Evolutionary conservation across 2,329 filamentous ascomycete genomes (phyloP).

Genomic region (Fusarium sp.): DNA sequence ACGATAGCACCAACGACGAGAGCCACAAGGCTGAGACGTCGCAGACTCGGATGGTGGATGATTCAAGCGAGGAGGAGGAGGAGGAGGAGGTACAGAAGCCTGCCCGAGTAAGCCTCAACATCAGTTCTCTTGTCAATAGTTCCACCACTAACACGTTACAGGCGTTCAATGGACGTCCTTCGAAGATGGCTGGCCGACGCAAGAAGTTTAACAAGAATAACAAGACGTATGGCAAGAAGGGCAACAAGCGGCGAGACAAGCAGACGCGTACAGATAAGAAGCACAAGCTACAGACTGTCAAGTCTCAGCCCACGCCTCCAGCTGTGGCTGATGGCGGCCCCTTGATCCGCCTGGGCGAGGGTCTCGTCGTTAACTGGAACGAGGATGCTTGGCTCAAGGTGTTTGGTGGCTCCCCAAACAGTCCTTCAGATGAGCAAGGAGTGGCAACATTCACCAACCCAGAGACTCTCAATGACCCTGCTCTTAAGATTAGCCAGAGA

Average conservation of each 20-base stretch:
- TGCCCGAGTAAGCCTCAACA: conserved; percentile 40
- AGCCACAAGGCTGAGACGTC: conserved; percentile 46
- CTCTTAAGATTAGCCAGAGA: conserved; percentile 73
- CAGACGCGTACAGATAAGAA: conserved; percentile 54
- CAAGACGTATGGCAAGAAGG: conserved; percentile 63
- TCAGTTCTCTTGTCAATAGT: background rate
- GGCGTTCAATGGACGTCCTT: conserved; percentile 37
- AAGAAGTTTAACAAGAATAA: conserved; percentile 63
- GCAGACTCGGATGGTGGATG: conserved; percentile 69
- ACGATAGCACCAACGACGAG: conserved; percentile 66
- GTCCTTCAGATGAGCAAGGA: conserved; percentile 64
- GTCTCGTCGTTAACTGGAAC: conserved; percentile 88
- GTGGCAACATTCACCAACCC: conserved; percentile 66
- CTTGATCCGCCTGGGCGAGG: conserved; percentile 84
- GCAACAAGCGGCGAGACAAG: conserved; percentile 61
- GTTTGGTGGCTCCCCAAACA: conserved; percentile 65
- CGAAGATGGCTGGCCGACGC: conserved; percentile 51
- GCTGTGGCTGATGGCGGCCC: conserved; percentile 65
- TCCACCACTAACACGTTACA: conserved; percentile 8
- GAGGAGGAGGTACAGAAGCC: conserved; percentile 59
- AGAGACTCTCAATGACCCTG: conserved; percentile 69
- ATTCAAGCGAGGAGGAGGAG: conserved; percentile 70
- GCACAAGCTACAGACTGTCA: conserved; percentile 46
- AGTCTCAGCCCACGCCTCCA: conserved; percentile 53
- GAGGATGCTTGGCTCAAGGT: conserved; percentile 76